Evolutionary conservation across 345 rosid genomes (phyloP), one percentile per base, ranked within the genome.

Genomic region (Hibiscus tridactylites): DNA sequence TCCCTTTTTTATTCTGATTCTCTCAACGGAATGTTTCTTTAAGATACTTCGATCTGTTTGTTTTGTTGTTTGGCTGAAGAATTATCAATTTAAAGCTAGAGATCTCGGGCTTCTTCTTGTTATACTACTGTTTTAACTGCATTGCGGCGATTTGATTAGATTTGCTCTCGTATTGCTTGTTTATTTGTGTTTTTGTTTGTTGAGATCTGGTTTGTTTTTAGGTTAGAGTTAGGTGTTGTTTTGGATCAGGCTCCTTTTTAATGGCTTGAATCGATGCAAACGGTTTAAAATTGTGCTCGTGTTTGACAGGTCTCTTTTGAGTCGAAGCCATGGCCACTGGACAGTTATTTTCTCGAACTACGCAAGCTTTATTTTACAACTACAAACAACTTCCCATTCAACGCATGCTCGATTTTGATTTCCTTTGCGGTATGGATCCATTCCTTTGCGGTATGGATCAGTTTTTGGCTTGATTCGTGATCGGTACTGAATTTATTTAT

Each of bases 351-450:
- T 94, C 98, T 16, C 83, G 85, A 42, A 85, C 88, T 42, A 91
- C 97, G 5, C 97, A 94, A 73, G 95, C 98, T 21, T 21, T 21
- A 21, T 21, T 21, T 1, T 21, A 21, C 24, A 21, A 21, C 24
- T 21, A 21, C 24, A 94, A 94, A 88, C 96, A 86, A 80, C 97
- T 90, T 70, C 98, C 98, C 2, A 85, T 94, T 71, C 98, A 94
- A 76, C 96, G 98, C 74, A 94, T 91, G 98, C 98, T 94, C 78
- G 97, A 94, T 85, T 94, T 94, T 72, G 98, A 94, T 83, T 94
- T 94, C 83, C 96, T 94, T 54, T 94, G 98, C 47, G 98, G 98
- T 91, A 37, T 28, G 84, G 74, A 2, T 68, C 46, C 31, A 0
- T 76, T 66, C 15, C 29, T 35, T 35, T 35, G 39, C 6, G 39